phyloP scores from a whole-genome alignment of 257 asterid species.

The Fraxinus excelsior region DNA sequence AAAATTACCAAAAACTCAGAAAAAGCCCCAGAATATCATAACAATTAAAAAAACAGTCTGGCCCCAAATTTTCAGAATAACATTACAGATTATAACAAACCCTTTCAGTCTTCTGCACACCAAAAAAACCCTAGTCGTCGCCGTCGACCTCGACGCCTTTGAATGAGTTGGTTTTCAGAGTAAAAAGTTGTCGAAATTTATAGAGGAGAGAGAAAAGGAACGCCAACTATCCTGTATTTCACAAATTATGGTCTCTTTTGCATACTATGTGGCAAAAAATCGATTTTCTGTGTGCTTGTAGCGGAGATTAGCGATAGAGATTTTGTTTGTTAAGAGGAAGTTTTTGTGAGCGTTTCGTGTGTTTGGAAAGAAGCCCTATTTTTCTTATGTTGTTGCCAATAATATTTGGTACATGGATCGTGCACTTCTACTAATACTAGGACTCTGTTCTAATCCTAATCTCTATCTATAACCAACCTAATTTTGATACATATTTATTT shows the following conservation, averaged over 20 bases:
- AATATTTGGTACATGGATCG: neutral
- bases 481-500: neutral
- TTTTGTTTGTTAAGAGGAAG: constrained; percentile 31
- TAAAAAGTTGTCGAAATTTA: constrained; percentile 14
- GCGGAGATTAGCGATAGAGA: constrained; percentile 35
- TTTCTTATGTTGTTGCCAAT: neutral
- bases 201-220: no score
- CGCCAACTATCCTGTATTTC: constrained; percentile 13
- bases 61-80: constrained; percentile 21
- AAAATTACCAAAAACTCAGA: constrained; percentile 23
- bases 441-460: constrained; percentile 24
- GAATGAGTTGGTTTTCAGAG: constrained; percentile 27
- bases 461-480: constrained; percentile 23
- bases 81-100: constrained; percentile 25
- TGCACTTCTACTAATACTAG: neutral
- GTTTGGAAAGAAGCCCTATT: constrained; percentile 31
- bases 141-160: constrained; percentile 36
- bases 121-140: constrained; percentile 28
- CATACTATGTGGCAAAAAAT: constrained; percentile 21
- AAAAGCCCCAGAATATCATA: constrained; percentile 27
- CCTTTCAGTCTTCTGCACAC: constrained; percentile 25
- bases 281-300: constrained; percentile 25
- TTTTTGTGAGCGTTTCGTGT: constrained; percentile 19
- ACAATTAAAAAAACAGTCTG: constrained; percentile 25
- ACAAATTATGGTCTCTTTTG: constrained; percentile 22